Evolutionary conservation across 345 rosid species (phyloP).

Genomic region (Brassica incana): DNA sequence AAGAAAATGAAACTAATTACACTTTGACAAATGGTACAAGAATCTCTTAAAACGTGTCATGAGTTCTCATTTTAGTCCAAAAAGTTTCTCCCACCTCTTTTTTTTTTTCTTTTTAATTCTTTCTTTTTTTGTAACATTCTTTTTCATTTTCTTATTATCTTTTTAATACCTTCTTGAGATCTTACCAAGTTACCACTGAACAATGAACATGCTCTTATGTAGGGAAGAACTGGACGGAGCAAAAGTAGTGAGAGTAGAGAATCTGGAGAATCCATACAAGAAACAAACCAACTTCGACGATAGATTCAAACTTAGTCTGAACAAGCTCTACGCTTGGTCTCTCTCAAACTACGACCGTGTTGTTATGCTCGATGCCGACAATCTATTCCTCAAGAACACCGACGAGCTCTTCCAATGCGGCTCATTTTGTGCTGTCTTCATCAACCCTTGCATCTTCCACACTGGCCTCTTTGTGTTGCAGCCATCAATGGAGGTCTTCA

Average conservation of each 20-base stretch:
- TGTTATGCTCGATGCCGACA: conserved; percentile 89
- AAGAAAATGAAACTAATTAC: background rate
- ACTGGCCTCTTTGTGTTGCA: conserved; percentile 93
- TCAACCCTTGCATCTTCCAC: conserved; percentile 97
- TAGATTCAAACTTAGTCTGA: conserved; percentile 84
- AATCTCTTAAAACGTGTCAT: background rate
- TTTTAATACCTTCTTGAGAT: background rate
- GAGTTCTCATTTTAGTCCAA: background rate
- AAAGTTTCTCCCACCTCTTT: background rate
- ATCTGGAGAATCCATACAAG: conserved; percentile 85
- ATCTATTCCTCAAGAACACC: conserved; percentile 75
- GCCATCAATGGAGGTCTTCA: conserved; percentile 74
- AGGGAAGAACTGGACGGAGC: conserved; percentile 91
- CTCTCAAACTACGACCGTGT: conserved; percentile 80
- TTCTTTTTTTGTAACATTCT: no score
- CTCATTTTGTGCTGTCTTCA: conserved; percentile 89
- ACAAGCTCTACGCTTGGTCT: conserved; percentile 94
- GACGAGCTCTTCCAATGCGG: conserved; percentile 97
- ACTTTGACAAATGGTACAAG: background rate
- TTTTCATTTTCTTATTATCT: background rate
- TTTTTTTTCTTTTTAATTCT: no score
- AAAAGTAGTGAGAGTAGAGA: conserved; percentile 78
- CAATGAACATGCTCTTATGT: conserved; percentile 13
- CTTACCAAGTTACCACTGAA: background rate
- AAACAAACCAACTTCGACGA: conserved; percentile 52